Base-by-base conservation (phyloP, 352 stramenopile genomes). In the Pythium pectinolyticum region DNA sequence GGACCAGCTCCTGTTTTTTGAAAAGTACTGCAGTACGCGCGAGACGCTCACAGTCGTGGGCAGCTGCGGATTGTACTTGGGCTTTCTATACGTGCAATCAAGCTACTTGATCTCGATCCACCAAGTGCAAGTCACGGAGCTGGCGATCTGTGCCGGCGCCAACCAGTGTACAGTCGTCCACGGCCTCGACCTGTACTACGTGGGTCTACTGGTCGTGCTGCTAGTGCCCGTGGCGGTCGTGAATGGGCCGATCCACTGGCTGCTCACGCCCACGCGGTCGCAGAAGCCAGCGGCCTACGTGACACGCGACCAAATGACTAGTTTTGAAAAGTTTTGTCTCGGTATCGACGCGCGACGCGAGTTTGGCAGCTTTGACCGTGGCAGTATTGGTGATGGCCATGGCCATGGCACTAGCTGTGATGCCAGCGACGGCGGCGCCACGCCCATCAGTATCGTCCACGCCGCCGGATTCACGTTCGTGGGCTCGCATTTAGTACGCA, bases 361-460 rank as follows among this genome's bases (percentile, higher is more conserved):
- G 45, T 67, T 67, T 27, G 61, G 61, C 37, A 15, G 22, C 34
- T 63, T 41, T 25, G 31, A 41, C 20, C 53, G 61, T 28, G 22
- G n/a, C 14, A 28, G 41, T n/a, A n/a, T n/a, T n/a, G n/a, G n/a
- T n/a, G n/a, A n/a, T n/a, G n/a, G n/a, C n/a, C n/a, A n/a, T n/a
- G n/a, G n/a, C n/a, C n/a, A n/a, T n/a, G n/a, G n/a, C n/a, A n/a
- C n/a, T n/a, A n/a, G n/a, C n/a, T n/a, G n/a, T n/a, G n/a, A n/a
- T n/a, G n/a, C n/a, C n/a, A n/a, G n/a, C n/a, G n/a, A n/a, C n/a
- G n/a, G n/a, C 43, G 32, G 34, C 43, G 45, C 46, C 14, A 69
- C 61, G 37, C 61, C 61, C 34, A 58, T 69, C 28, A 57, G 61
- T n/a, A 60, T 67, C n/a, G 61, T 67, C 12, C 61, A 67, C 32